phyloP scores from a whole-genome alignment of 495 filamentous ascomycete species.

The Neurospora cerealis region DNA sequence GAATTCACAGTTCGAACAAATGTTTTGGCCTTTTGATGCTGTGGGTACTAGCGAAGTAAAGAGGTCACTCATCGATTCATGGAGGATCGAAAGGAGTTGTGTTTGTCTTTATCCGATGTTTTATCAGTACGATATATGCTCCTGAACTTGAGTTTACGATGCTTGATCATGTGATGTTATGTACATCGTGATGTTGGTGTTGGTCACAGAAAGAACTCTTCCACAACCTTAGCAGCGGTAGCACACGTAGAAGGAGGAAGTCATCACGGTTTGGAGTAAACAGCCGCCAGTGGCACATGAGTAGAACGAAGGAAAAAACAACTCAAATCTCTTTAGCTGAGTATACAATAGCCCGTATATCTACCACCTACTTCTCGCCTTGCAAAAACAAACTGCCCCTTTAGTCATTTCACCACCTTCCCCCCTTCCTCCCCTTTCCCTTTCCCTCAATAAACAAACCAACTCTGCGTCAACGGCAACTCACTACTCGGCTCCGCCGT shows the following conservation, averaged over 20 bases:
- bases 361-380: neutral
- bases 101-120: neutral
- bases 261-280: neutral
- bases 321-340: neutral
- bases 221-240: neutral
- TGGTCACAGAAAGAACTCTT: neutral
- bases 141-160: neutral
- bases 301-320: neutral
- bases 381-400: neutral
- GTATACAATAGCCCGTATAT: neutral
- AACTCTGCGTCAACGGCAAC: slow-evolving; percentile 74
- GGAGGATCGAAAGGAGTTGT: neutral
- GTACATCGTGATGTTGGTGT: neutral
- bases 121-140: neutral
- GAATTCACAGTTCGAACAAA: neutral
- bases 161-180: neutral
- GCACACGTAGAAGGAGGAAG: neutral
- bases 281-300: neutral
- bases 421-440: neutral
- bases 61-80: neutral
- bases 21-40: neutral
- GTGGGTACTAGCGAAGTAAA: neutral
- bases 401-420: neutral
- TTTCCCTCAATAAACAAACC: slow-evolving; percentile 58
- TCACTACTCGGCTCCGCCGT: slow-evolving; percentile 60